Evolutionary conservation across 2,329 filamentous ascomycete species (phyloP).

Genomic region (Peltaster fructicola): DNA sequence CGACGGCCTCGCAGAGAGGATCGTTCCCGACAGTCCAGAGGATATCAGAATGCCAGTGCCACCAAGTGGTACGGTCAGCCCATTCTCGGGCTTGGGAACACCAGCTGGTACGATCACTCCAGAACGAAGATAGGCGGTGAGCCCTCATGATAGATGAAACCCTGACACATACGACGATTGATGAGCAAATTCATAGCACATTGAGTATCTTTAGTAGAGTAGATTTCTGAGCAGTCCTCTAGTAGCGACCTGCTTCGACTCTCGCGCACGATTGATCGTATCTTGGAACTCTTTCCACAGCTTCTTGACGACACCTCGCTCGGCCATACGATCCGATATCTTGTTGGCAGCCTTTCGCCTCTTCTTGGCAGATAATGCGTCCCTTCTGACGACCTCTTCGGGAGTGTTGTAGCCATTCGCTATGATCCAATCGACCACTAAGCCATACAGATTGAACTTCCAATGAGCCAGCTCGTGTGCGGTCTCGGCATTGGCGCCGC

Average conservation of each 20-base stretch:
- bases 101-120: too few relatives aligned
- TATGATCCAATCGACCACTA: slow-evolving; percentile 46
- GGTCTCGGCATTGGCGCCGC: slow-evolving; percentile 47
- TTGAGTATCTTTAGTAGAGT: too few relatives aligned
- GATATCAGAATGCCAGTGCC: slow-evolving; percentile 65
- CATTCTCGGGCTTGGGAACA: slow-evolving; percentile 24
- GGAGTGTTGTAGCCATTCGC: slow-evolving; percentile 39
- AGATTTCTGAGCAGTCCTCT: too few relatives aligned
- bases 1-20: slow-evolving; percentile 43
- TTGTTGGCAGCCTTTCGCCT: slow-evolving; percentile 42
- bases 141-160: too few relatives aligned
- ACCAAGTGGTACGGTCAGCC: slow-evolving; percentile 34
- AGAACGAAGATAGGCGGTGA: too few relatives aligned
- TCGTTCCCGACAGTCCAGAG: slow-evolving; percentile 63
- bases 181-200: too few relatives aligned
- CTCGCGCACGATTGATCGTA: slow-evolving; percentile 40
- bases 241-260: slow-evolving; percentile 28
- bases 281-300: slow-evolving; percentile 50
- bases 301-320: slow-evolving; percentile 37
- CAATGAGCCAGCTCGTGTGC: slow-evolving; percentile 60
- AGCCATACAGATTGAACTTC: slow-evolving; percentile 56
- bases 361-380: slow-evolving; percentile 42
- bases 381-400: slow-evolving; percentile 41
- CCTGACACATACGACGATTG: too few relatives aligned
- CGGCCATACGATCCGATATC: slow-evolving; percentile 48